Base-by-base conservation (phyloP, 2,329 filamentous ascomycete species). In the Fusarium sp. region DNA sequence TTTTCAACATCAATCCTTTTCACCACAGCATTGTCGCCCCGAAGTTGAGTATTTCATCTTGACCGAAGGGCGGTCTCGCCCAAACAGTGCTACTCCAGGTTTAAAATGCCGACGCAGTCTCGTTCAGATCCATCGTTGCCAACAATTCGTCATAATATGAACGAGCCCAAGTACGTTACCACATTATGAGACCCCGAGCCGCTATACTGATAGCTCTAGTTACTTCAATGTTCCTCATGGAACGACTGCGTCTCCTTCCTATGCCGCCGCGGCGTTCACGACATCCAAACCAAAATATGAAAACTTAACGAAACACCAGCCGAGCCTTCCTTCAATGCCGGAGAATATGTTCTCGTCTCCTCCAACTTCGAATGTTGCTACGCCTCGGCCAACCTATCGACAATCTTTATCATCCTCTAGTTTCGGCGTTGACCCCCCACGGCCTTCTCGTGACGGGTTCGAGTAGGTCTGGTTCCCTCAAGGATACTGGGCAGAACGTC, bases 381-480 rank as follows among this genome's bases (percentile, higher is more conserved):
- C 74, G 2, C 60, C 72, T 38, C 58, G 63, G 10, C 59, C 58
- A 8, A 39, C 13, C 11, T 24, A 56, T 28, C 47, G 47, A 15
- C 51, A 52, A 17, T 45, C 65, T 9, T 11, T 42, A 10, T 47
- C 63, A 22, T 72, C 75, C 18, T 69, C 75, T 22, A 61, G 68
- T 58, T 82, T 79, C 24, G 80, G 78, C 22, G 78, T 87, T 35
- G 88, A 90, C 63, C 89, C 89, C 6, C 89, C 89, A 31, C 85
- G 89, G 5, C 84, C 87, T n/a, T 81, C 89, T 60, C 86, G 81
- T 55, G 84, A 86, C 49, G 88, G 89, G 45, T 84, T 81, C 75
- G 89, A 91, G 81, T 91, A 88, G 89, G 89, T 90, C 31, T 90
- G 89, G 89, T 90, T 89, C 77, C 89, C 89, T 3, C 87, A 86